Conservation (phyloP, 805 yeast genomes). For the Crinitomyces ghanaensis region DNA sequence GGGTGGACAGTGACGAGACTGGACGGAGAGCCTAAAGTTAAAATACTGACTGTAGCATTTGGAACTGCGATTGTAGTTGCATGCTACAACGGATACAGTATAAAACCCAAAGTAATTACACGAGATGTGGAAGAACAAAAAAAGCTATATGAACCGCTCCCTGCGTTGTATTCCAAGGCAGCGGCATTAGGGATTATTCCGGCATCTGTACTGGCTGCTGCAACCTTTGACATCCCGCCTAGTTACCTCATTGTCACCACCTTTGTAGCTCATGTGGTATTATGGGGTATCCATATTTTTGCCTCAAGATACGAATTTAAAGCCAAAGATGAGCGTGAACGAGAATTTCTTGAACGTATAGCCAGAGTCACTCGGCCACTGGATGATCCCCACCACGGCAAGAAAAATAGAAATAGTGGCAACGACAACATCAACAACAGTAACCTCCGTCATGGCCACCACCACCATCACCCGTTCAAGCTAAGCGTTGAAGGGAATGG, state of each 20-base stretch:
- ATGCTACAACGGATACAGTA: constrained; percentile 2
- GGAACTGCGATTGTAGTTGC: constrained; percentile 1
- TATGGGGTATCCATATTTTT: constrained; percentile 6
- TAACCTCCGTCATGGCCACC: too few species aligned
- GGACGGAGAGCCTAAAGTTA: constrained; percentile 1
- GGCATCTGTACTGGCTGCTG: constrained; percentile 2
- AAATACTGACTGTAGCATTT: neutral
- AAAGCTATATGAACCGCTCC: constrained; percentile 3
- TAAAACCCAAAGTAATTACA: constrained; percentile 5
- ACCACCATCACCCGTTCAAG: too few species aligned
- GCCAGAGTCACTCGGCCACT: too few species aligned
- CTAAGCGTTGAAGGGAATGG: too few species aligned
- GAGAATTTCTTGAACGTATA: constrained; percentile 3
- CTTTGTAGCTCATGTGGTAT: constrained; percentile 4
- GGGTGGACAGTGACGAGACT: too few species aligned
- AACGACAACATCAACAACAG: too few species aligned
- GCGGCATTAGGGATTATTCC: constrained; percentile 8
- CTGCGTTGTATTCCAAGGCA: constrained; percentile 5
- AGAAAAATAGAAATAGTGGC: too few species aligned
- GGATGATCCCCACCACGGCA: too few species aligned
- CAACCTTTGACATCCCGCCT: too few species aligned
- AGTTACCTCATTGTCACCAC: constrained; percentile 3
- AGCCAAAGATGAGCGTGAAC: constrained; percentile 5
- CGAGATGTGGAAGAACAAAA: constrained; percentile 4
- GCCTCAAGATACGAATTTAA: constrained; percentile 5